Percentiles rank a stretch among this genome's conserved stretches.
Conservation (phyloP, 768 basidiomycete genomes). For the Lyophyllum semitale region DNA sequence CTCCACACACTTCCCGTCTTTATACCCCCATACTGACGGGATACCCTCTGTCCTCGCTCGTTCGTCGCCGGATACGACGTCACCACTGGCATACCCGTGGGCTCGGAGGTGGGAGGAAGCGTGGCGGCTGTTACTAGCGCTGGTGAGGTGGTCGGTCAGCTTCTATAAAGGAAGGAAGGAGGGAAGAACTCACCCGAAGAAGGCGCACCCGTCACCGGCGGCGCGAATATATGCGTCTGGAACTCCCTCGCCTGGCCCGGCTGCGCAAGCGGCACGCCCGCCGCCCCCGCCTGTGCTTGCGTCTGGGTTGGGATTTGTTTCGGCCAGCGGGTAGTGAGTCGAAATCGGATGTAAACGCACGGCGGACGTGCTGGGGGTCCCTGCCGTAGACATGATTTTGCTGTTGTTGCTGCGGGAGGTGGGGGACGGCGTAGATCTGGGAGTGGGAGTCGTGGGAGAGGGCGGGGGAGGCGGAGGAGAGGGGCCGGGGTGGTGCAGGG, state of each 20-base stretch:
- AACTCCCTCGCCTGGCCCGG: conserved; percentile 39
- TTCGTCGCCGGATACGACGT: conserved; percentile 50
- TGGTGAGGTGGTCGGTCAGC: neutral
- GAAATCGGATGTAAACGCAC: neutral
- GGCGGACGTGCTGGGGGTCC: neutral
- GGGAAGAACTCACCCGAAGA: conserved; percentile 37
- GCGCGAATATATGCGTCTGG: conserved; percentile 73
- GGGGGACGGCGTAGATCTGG: conserved; percentile 9
- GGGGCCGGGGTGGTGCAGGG: conserved; percentile 1
- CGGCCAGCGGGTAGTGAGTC: no score
- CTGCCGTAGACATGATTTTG: neutral
- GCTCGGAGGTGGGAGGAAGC: neutral
- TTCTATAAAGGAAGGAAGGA: neutral
- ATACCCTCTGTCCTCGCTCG: conserved; percentile 70
- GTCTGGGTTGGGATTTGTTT: no score
- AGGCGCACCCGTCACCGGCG: conserved; percentile 72
- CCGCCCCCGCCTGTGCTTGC: conserved; percentile 1
- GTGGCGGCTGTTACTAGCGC: neutral
- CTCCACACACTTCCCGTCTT: conserved; percentile 84
- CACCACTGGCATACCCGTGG: conserved; percentile 15
- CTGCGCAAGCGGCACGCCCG: conserved; percentile 20
- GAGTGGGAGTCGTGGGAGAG: conserved; percentile 4
- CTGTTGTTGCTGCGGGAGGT: conserved; percentile 3
- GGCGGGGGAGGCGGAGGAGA: neutral
- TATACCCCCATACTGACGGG: conserved; percentile 80